These are phyloP conservation scores for Cryptosporidium viatorum DNA, from an alignment of 169 alveolate genomes.

Conservation along the genomic window DNA sequence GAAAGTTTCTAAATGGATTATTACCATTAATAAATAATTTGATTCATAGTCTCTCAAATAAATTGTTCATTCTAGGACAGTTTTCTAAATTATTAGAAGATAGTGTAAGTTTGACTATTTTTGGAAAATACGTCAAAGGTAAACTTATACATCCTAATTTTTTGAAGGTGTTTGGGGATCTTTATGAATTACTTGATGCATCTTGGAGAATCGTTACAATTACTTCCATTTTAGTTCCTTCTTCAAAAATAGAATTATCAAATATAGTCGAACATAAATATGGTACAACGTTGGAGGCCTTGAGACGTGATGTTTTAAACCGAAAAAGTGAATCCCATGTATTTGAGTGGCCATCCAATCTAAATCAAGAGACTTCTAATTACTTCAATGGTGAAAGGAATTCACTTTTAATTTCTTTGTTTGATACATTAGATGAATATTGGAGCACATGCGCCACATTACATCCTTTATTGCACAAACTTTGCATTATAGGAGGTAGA, in stretches of 20 bases:
- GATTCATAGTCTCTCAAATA: slow-evolving; percentile 6
- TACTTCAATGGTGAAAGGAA: not conserved
- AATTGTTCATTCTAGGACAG: slow-evolving; percentile 7
- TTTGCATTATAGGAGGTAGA: not conserved
- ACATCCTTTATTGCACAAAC: slow-evolving; percentile 51
- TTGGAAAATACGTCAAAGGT: slow-evolving; percentile 17
- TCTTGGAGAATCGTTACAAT: slow-evolving; percentile 57
- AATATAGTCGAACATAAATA: slow-evolving; percentile 62
- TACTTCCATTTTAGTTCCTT: slow-evolving; percentile 70
- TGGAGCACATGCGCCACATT: slow-evolving; percentile 51
- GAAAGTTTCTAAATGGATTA: slow-evolving; percentile 53
- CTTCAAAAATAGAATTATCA: slow-evolving; percentile 39
- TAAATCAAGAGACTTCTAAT: slow-evolving; percentile 13
- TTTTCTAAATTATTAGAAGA: slow-evolving; percentile 7
- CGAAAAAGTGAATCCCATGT: slow-evolving; percentile 23
- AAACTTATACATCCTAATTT: slow-evolving; percentile 4
- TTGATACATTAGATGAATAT: slow-evolving; percentile 72
- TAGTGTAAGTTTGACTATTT: not conserved
- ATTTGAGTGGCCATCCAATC: slow-evolving; percentile 38
- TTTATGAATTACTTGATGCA: slow-evolving; percentile 53
- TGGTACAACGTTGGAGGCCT: slow-evolving; percentile 66
- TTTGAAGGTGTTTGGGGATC: slow-evolving; percentile 28
- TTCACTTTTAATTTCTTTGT: slow-evolving; percentile 41
- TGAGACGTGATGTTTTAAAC: slow-evolving; percentile 39
- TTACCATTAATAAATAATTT: slow-evolving; percentile 23